Base-by-base conservation (phyloP, 1,284 basidiomycete species). In the Tylopilus microsporus region DNA sequence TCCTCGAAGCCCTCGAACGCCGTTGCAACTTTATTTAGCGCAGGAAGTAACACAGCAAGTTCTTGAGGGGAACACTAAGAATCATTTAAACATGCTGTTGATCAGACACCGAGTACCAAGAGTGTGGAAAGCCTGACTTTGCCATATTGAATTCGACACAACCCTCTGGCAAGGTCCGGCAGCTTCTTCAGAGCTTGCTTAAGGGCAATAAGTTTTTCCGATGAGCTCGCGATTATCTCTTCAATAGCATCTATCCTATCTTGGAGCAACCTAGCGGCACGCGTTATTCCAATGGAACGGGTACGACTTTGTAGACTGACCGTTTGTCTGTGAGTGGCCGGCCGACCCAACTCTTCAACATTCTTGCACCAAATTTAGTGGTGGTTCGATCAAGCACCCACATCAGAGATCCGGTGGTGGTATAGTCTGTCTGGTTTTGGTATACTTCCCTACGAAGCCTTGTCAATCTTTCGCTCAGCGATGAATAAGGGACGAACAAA, bases 121-220 rank as follows among this genome's bases (percentile, higher is more conserved):
- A 13, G 10, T 53, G 21, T 30, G 43, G 25, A 41, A 51, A 49
- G 62, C n/a, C 75, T 55, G 57, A 89, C 90, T 74, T 94, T 91
- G 52, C 90, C 89, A 67, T 97, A 96, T 67, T 94, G 92, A 52
- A 98, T 89, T 36, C 93, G 79, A 58, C 89, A 91, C 15, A 98
- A 76, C 1, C 96, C 96, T 65, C 86, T 88, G 1, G 92, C 89
- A 43, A 99, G 83, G 70, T 99, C 95, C 0, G 94, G 94, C 32
- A 96, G 77, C 52, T 83, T 83, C 66, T 78, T 86, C 49, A 97
- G 75, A 13, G 89, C 72, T 46, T 84, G 79, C 13, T 91, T 85
- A 39, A 98, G 78, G 47, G 80, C 83, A 41, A 84, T 80, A 64
- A 82, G 77, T 65, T 73, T 82, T 55, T 81, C 82, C 55, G 76